These are phyloP conservation scores for Suillus occidentalis DNA, from an alignment of 768 basidiomycete genomes.

Conservation along the genomic window DNA sequence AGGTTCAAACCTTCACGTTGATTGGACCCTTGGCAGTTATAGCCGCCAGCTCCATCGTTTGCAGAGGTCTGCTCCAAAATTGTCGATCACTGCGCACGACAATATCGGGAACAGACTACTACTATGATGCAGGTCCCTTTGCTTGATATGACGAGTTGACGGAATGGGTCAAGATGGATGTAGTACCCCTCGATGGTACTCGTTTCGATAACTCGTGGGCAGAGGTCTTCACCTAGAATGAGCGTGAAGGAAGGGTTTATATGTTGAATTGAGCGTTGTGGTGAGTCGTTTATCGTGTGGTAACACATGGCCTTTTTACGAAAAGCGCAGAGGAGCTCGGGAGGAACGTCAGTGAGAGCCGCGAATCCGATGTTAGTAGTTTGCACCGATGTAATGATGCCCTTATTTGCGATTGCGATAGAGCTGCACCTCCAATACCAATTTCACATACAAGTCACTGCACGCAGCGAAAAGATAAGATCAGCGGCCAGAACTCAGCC, in stretches of 20 bases:
- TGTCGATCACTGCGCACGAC: not conserved
- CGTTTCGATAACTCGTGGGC: conserved; percentile 7
- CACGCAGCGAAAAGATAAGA: no score
- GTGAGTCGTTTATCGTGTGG: no score
- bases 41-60: conserved; percentile 26
- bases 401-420: no score
- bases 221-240: conserved; percentile 17
- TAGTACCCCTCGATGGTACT: not conserved
- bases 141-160: no score
- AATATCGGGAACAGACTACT: not conserved
- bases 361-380: no score
- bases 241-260: conserved; percentile 6
- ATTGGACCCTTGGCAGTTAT: conserved; percentile 30
- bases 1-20: conserved; percentile 21
- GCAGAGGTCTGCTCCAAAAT: not conserved
- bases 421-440: not conserved
- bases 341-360: no score
- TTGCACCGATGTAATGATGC: no score
- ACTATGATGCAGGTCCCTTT: no score
- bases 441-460: not conserved
- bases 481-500: no score
- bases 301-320: not conserved
- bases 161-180: no score
- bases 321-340: no score
- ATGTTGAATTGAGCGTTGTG: no score